A percentile compares a stretch with the other conserved stretches of the same genome.
Conservation (phyloP, 371 early-diverging fungal genomes). For the Mucor saturninus region DNA sequence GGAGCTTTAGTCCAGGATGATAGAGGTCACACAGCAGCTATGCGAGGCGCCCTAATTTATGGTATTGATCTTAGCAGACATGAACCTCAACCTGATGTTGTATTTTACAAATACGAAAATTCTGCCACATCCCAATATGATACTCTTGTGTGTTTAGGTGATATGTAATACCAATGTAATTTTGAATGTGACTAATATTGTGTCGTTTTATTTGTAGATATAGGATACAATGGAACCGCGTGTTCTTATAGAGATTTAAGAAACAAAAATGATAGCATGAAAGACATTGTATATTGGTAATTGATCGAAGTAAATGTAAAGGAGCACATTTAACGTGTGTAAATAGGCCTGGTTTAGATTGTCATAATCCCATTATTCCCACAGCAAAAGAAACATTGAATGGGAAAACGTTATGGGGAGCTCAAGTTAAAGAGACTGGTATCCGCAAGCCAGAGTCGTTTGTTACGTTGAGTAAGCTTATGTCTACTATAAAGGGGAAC, state of each 20-base stretch:
- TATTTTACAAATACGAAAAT: not conserved
- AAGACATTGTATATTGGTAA: not conserved
- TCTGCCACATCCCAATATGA: not conserved
- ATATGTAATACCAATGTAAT: not conserved
- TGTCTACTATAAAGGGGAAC: conserved; percentile 6
- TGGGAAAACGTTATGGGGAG: not conserved
- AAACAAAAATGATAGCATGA: not conserved
- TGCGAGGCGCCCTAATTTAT: conserved; percentile 13
- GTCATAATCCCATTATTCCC: not conserved
- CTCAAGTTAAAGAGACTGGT: not conserved
- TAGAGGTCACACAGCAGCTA: conserved; percentile 8
- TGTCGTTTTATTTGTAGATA: not conserved
- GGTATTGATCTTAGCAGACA: conserved; percentile 14
- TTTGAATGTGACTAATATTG: no score
- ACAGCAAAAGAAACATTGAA: not conserved
- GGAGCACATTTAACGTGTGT: no score
- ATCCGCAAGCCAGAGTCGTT: not conserved
- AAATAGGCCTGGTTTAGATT: conserved; percentile 3
- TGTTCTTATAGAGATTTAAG: conserved; percentile 6
- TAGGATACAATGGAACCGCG: conserved; percentile 12
- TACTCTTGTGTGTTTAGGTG: conserved; percentile 7
- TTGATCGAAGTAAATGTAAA: no score
- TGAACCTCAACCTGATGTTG: conserved; percentile 12
- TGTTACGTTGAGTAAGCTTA: conserved; percentile 5
- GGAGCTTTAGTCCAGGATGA: not conserved